Conservation (phyloP, 1,284 basidiomycete genomes). For the Vanrija sp. region DNA sequence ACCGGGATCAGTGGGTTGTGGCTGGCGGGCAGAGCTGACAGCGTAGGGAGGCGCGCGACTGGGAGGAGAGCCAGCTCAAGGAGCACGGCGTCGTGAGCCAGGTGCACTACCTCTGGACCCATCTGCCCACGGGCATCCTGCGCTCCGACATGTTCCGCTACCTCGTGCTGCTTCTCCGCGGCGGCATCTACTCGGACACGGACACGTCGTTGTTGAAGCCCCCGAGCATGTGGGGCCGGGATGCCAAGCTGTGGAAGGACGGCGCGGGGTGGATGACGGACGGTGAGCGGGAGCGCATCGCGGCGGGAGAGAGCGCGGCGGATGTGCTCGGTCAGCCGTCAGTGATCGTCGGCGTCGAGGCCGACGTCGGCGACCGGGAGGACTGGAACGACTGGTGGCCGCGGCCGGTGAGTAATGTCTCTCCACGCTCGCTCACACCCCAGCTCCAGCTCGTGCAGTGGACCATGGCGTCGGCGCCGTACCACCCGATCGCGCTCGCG, state of each 20-base stretch:
- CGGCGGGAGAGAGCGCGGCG: slow-evolving; percentile 22
- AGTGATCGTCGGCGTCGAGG: slow-evolving; percentile 48
- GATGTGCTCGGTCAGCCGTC: slow-evolving; percentile 35
- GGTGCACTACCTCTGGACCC: slow-evolving; percentile 37
- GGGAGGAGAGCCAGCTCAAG: slow-evolving; percentile 21
- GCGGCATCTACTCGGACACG: slow-evolving; percentile 49
- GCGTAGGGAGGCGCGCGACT: slow-evolving; percentile 29
- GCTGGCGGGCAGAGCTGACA: neutral
- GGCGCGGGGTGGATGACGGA: slow-evolving; percentile 39
- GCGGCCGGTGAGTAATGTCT: slow-evolving; percentile 36
- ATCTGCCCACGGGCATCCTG: slow-evolving; percentile 42
- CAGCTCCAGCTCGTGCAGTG: slow-evolving; percentile 50
- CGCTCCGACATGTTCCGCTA: slow-evolving; percentile 44
- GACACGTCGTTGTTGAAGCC: slow-evolving; percentile 44
- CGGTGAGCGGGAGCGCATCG: slow-evolving; percentile 15
- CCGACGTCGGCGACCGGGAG: slow-evolving; percentile 45
- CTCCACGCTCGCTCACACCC: neutral
- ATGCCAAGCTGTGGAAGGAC: slow-evolving; percentile 28
- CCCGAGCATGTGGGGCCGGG: slow-evolving; percentile 37
- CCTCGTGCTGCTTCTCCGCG: slow-evolving; percentile 42
- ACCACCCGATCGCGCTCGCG: slow-evolving; percentile 41
- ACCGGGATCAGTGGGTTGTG: slow-evolving; percentile 2
- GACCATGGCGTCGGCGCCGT: slow-evolving; percentile 45
- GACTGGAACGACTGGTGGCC: slow-evolving; percentile 51
- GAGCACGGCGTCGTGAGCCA: slow-evolving; percentile 7